Evolutionary conservation across 257 asterid species (phyloP), one percentile per base, ranked within the genome.

Genomic region (Catharanthus roseus): DNA sequence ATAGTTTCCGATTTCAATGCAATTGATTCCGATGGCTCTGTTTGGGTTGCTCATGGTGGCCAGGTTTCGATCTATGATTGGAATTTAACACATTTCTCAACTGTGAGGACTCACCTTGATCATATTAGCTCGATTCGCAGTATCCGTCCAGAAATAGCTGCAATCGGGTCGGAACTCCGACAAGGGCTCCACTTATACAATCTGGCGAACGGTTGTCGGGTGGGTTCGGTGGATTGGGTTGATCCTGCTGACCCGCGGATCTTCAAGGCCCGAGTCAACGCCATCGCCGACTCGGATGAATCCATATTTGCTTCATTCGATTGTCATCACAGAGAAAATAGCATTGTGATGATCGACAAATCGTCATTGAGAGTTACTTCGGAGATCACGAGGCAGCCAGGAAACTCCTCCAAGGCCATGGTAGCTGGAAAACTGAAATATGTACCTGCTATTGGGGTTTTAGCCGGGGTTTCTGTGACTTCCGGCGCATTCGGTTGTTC

Each of bases 21-120:
- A n/a, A 68, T 84, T 49, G 96, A 91, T 10, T 71, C 81, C 1
- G 97, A 93, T 18, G 95, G 96, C 4, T 91, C 97, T 31, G 68
- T 91, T 0, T 89, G 96, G 93, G 82, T 83, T 7, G 99, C 96
- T 49, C 96, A 93, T 77, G 96, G 96, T 16, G 99, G 99, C 4
- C 96, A 89, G 81, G 72, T 93, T 60, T 85, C 97, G 29, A 88
- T 93, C 71, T 93, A 89, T 51, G 99, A 93, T 78, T 91, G 97
- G 99, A 89, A 82, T 74, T 83, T 93, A 45, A 77, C 83, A 60
- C 96, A 84, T 64, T 66, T 84, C 0, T 90, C 81, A 4, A 85
- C 96, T 10, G 87, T 86, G 11, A 74, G 99, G 56, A 93, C 99
- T 12, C 99, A 93, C 68, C 72, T 91, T 33, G 99, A 93, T 78